Base-by-base conservation (phyloP, 2,329 filamentous ascomycete species). In the Botrytis tulipae region DNA sequence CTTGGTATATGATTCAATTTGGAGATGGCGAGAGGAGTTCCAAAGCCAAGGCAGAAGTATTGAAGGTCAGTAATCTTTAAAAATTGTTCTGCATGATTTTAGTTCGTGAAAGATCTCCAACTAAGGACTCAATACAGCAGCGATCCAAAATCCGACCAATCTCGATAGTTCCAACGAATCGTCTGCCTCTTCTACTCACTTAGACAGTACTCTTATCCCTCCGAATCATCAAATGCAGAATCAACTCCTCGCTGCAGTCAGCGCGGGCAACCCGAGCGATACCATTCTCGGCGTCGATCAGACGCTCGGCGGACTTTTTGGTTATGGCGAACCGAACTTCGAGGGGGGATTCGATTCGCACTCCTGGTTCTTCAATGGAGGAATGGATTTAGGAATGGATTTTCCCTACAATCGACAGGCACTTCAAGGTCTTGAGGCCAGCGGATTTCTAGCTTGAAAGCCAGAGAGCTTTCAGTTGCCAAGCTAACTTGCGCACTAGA, bases 141-240 rank as follows among this genome's bases (percentile, higher is more conserved):
- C 93, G 77, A 88, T 94, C 75, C 94, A 95, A 81, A 93, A 96
- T 80, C 93, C 94, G 61, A 97, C 94, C 73, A 92, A 95, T 80
- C 92, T 93, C 61, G 93, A 96, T 82, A 93, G 92, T 71, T 89
- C 89, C 79, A 90, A 90, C 80, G 91, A 93, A 82, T 93, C 90
- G 71, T 92, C 91, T 76, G 87, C 89, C 73, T 90, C 90, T 48
- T 93, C 90, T 22, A 89, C 88, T 76, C 90, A 87, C 82, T 86
- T 87, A 82, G 90, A 88, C 80, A 89, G 80, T 80, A 90, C 88
- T n/a, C 83, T 89, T 70, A 84, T 88, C 78, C 83, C 86, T 32
- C 80, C 79, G 18, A 72, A 76, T 20, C 78, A 80, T 25, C 77
- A 77, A 69, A 70, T 79, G 3, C 76, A 79, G 35, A 77, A 73